These are phyloP conservation scores for Rhodomyrtus tomentosa DNA, from an alignment of 345 rosid genomes.

Conservation along the genomic window DNA sequence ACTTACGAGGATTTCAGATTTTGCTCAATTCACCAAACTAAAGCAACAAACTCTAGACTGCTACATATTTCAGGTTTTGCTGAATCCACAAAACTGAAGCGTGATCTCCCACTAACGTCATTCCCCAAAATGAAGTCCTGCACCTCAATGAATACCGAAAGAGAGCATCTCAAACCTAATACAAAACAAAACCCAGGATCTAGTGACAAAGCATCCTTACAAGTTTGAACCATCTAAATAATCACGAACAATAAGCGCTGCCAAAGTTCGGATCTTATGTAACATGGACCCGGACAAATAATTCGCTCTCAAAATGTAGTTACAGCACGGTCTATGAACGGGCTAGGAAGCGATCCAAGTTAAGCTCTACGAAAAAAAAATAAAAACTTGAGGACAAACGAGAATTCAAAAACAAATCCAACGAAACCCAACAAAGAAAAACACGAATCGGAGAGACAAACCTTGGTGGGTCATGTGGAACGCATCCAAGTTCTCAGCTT, in stretches of 20 bases:
- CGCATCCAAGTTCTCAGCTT: neutral
- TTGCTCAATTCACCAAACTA: neutral
- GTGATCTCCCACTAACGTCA: neutral
- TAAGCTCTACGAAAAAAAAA: neutral
- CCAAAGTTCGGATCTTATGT: neutral
- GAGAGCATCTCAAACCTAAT: neutral
- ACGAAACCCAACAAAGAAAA: neutral
- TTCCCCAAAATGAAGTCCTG: neutral
- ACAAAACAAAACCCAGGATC: neutral
- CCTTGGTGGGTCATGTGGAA: neutral
- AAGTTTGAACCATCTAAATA: neutral
- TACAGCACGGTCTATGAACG: neutral
- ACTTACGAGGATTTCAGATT: neutral
- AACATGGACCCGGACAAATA: neutral
- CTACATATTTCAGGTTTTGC: neutral
- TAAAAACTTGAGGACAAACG: neutral
- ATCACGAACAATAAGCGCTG: neutral
- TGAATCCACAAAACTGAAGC: neutral
- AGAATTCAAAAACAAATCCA: neutral
- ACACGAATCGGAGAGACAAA: neutral
- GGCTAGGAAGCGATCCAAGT: neutral
- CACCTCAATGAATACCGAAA: neutral
- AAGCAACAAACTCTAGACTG: neutral
- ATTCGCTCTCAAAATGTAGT: neutral
- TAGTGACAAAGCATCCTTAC: neutral